Base-by-base conservation (phyloP, 2,329 filamentous ascomycete species). In the Colletotrichum liaoningense region DNA sequence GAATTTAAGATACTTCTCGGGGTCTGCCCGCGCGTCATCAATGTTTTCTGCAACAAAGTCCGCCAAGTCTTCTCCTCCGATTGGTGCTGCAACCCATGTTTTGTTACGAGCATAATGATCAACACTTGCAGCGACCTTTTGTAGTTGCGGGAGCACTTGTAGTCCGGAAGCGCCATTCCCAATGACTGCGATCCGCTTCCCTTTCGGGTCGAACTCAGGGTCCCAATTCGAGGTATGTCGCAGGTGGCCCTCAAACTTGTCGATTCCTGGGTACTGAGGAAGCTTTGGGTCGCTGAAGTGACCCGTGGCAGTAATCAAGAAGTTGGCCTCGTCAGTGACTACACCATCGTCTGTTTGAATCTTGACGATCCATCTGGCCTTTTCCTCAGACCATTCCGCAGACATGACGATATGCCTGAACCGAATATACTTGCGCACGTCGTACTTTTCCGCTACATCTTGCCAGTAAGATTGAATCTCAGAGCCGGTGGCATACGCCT, bases 391-490 rank as follows among this genome's bases (percentile, higher is more conserved):
- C 92, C 92, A 94, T 14, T 84, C 80, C 0, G 88, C 84, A 1
- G 82, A 85, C 3, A 87, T 82, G 1, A 94, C 88, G 22, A 85
- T 85, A 26, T 88, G 89, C 9, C 85, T 82, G 11, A 91, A 84
- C 68, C 87, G 86, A 1, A 90, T 81, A 64, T 89, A 87, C 46
- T 88, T 83, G 78, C 93, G 91, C 1, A 94, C 88, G 66, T 91
- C 85, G 79, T 93, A 88, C 76, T 93, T 93, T 8, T 83, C 83
- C 0, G 92, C 91, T 2, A 93, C 80, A 0, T 80, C 80, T 75
- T 93, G 87, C 90, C 91, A 91, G 78, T 95, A 94, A 16, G 89
- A 86, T 9, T 86, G 83, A 70, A 95, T 94, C 79, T 94, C 93
- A 4, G 83, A 79, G 0, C 92, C 92, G 49, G 89, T 88, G 0